Evolutionary conservation across 1,284 basidiomycete species (phyloP), one percentile per base, ranked within the genome.

Genomic region (Cutaneotrichosporon sp.): DNA sequence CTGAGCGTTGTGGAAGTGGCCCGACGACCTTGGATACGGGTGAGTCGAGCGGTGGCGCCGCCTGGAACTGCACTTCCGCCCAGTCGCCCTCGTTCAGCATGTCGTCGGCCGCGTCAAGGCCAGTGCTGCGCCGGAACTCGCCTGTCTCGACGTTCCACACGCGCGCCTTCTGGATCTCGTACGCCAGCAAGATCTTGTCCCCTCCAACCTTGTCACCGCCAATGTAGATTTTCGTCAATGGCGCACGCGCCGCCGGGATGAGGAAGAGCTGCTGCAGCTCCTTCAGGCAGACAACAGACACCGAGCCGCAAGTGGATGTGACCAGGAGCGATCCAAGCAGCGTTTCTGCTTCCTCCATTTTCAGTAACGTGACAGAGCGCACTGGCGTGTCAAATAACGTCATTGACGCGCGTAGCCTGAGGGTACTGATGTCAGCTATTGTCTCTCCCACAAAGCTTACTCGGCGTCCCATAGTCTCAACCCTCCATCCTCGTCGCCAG

Each of bases 81-180:
- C 92, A 96, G 0, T 84, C 85, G 1, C 87, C 87, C 65, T 89
- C 84, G 1, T 77, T 78, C 4, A 96, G 73, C 65, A 93, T 83
- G 58, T 92, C 91, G 58, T 87, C 85, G 0, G 89, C 91, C 72
- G 91, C 92, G 50, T 89, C 89, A 2, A 84, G 73, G 4, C 84
- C 85, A 82, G 92, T 91, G 0, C 92, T 91, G 47, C 94, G 83
- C 82, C 92, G 86, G 71, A 98, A 89, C 74, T 97, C 93, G 59
- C 86, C 85, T 0, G 88, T 89, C 64, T 87, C 86, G n/a, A 90
- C 81, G 74, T 97, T 91, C 93, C 96, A 99, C 1, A 95, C 81
- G 34, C 96, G 84, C 3, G 90, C 90, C 62, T 89, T 87, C 4
- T 86, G 86, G 68, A 91, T 88, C 2, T 84, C 83, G 75, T 97